phyloP scores from a whole-genome alignment of 106 monocot genomes.

The Hemerocallis citrina region DNA sequence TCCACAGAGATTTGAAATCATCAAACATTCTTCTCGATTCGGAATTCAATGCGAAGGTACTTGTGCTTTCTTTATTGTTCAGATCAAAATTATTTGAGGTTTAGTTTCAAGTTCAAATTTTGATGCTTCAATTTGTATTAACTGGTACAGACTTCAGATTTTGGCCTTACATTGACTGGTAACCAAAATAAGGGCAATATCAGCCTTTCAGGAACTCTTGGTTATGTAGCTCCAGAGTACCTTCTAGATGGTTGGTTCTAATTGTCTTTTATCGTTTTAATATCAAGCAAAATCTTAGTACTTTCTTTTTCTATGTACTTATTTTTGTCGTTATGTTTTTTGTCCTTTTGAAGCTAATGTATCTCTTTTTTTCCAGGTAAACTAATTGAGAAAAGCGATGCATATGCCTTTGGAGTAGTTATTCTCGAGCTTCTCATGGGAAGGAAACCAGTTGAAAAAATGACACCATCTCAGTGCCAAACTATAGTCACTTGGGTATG shows the following conservation, averaged over 20 bases:
- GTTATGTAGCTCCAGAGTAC: constrained; percentile 90
- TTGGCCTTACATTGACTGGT: constrained; percentile 67
- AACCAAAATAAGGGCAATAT: constrained; percentile 41
- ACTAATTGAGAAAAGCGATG: constrained; percentile 97
- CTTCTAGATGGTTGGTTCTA: constrained; percentile 63
- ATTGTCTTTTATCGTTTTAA: neutral
- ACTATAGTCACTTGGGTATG: too few relatives aligned
- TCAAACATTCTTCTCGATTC: constrained; percentile 89
- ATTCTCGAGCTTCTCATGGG: constrained; percentile 87
- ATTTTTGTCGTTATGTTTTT: too few relatives aligned
- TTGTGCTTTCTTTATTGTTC: too few relatives aligned
- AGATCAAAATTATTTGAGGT: too few relatives aligned
- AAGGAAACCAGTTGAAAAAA: constrained; percentile 76
- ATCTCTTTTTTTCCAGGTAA: constrained; percentile 38
- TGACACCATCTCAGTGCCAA: too few relatives aligned
- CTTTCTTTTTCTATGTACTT: too few relatives aligned
- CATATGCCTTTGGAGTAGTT: constrained; percentile 92
- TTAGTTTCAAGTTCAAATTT: neutral
- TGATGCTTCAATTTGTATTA: neutral
- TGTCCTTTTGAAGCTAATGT: too few relatives aligned
- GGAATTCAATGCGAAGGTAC: constrained; percentile 81
- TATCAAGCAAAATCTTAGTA: too few relatives aligned
- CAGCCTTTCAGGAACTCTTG: constrained; percentile 75
- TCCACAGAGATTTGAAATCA: constrained; percentile 90
- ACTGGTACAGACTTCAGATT: constrained; percentile 67